Evolutionary conservation across 768 basidiomycete species (phyloP), one percentile per base, ranked within the genome.

Genomic region (Collybiopsis luxurians): DNA sequence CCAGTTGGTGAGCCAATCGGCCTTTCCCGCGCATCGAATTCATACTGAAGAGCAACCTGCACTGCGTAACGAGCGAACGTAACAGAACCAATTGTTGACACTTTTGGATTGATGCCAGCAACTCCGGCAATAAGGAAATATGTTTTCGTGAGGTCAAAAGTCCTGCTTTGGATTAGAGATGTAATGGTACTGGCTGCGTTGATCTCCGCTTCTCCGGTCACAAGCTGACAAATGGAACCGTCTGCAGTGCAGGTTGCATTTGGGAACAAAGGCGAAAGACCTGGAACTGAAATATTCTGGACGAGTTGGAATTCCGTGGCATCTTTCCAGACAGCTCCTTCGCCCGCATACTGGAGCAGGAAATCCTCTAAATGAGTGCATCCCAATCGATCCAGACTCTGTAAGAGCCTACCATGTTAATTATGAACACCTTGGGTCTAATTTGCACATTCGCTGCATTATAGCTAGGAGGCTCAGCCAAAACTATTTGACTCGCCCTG

Each of bases 111-210:
- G 39, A 73, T 60, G 5, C 74, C 74, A 2, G 67, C 73, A 30
- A 73, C 69, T 42, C 74, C 74, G 6, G 65, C 67, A 28, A 74
- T 64, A n/a, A 74, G 52, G 58, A 71, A 74, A 59, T 75, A 75
- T 6, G 72, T 73, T 45, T 56, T 44, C 0, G 49, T 65, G 38
- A 75, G 62, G 61, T 75, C 66, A 60, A 75, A 75, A 10, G 62
- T 48, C 31, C 31, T 34, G 0, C 67, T 61, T 34, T 68, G 27
- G 43, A 44, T 17, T 19, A 44, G 43, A 24, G 43, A 44, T n/a
- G 43, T 44, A n/a, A 44, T 44, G 43, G 43, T 44, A 24, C 6
- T 24, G 9, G 43, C 43, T 6, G 43, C 43, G 17, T 44, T 44
- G 43, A 44, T 44, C 43, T 44, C 43, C 17, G 43, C 43, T 24